Conservation (phyloP, 169 alveolate species). For the Blepharisma undulans region DNA sequence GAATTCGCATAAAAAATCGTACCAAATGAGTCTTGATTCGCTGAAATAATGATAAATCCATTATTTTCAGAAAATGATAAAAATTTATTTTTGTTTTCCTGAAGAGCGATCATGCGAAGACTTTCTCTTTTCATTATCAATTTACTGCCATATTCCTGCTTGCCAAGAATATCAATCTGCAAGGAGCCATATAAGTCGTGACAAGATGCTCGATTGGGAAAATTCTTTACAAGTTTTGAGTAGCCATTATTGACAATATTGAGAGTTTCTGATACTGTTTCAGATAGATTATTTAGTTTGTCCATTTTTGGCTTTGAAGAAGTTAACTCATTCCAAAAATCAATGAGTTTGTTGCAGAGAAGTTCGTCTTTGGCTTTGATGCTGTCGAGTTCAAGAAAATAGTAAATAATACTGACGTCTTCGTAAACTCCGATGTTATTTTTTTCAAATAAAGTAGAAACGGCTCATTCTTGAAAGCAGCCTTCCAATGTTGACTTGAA, state of each 20-base stretch:
- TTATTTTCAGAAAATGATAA: not conserved
- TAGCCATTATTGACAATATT: not conserved
- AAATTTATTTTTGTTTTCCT: not conserved
- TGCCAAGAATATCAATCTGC: not conserved
- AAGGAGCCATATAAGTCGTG: not conserved
- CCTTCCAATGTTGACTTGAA: not conserved
- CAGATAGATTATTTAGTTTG: not conserved
- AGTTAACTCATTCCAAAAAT: not conserved
- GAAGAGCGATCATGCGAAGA: not conserved
- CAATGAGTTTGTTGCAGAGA: not conserved
- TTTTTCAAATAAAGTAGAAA: not conserved
- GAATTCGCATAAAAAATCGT: not conserved
- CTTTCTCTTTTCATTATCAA: not conserved
- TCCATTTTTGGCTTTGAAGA: not conserved
- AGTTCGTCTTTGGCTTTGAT: not conserved
- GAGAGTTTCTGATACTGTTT: not conserved
- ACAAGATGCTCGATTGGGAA: not conserved
- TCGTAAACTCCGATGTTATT: not conserved
- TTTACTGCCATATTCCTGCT: not conserved
- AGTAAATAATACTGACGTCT: not conserved
- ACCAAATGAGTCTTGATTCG: not conserved
- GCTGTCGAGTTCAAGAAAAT: not conserved
- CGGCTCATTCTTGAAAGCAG: not conserved
- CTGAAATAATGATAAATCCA: not conserved
- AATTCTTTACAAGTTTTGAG: not conserved